These are phyloP conservation scores for Yamadazyma epiphylla DNA, from an alignment of 1,139 yeast genomes.

Conservation along the genomic window DNA sequence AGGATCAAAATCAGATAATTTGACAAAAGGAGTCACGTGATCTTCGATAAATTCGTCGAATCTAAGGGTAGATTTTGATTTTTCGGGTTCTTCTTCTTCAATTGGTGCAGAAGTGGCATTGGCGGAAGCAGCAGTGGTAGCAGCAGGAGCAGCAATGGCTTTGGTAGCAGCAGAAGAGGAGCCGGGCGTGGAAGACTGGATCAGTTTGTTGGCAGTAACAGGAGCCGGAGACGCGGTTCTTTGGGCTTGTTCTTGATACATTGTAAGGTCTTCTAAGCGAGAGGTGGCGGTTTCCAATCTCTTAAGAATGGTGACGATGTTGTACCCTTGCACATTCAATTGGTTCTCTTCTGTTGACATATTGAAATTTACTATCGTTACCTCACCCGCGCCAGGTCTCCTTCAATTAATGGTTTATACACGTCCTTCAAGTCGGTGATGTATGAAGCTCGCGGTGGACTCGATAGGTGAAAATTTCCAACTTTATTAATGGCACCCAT, in stretches of 20 bases:
- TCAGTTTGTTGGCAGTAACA: conserved; percentile 6
- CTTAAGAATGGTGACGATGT: conserved; percentile 75
- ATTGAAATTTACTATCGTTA: too few species aligned
- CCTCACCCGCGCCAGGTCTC: too few species aligned
- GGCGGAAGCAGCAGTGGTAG: conserved; percentile 10
- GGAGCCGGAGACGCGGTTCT: conserved; percentile 7
- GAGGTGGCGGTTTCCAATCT: conserved; percentile 92
- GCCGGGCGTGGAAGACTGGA: conserved; percentile 3
- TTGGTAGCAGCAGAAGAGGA: conserved; percentile 11
- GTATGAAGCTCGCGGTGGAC: too few species aligned
- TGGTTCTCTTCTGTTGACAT: conserved; percentile 49
- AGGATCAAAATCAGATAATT: conserved; percentile 59
- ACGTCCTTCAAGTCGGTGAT: too few species aligned
- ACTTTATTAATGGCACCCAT: neutral
- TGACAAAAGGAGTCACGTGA: conserved; percentile 57
- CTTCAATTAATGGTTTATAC: too few species aligned
- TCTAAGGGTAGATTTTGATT: conserved; percentile 44
- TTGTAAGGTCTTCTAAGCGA: conserved; percentile 83
- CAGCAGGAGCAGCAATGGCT: conserved; percentile 6
- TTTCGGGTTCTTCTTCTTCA: conserved; percentile 19
- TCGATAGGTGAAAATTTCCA: too few species aligned
- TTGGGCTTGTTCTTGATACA: conserved; percentile 60
- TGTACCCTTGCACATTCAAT: conserved; percentile 72
- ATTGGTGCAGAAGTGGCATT: conserved; percentile 9
- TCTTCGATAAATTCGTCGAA: conserved; percentile 55